These are phyloP conservation scores for Vigna angularis DNA, from an alignment of 306 rosid species.

Conservation along the genomic window DNA sequence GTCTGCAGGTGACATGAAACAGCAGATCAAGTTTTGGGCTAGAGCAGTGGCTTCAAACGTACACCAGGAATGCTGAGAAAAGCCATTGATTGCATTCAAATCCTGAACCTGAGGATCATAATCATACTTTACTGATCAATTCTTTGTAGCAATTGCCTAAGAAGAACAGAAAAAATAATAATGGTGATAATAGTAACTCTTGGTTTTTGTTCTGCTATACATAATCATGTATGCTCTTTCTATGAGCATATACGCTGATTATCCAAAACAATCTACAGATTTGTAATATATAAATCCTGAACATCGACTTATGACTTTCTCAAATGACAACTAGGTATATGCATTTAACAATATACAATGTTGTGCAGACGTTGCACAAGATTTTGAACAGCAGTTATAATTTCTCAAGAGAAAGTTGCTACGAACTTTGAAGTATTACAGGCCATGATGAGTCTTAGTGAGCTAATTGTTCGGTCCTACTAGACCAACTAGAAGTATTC, in stretches of 20 bases:
- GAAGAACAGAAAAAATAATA: background rate
- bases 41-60: constrained; percentile 85
- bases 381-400: background rate
- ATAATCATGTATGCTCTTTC: background rate
- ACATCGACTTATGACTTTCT: background rate
- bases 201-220: constrained; percentile 20
- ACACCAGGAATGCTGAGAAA: constrained; percentile 58
- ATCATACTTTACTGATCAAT: constrained; percentile 36
- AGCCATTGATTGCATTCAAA: constrained; percentile 10
- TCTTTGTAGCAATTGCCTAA: constrained; percentile 34
- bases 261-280: background rate
- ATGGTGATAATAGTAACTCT: constrained; percentile 4
- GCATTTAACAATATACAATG: background rate
- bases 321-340: no score
- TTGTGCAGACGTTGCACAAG: background rate
- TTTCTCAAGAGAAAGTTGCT: background rate
- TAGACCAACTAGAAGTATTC: background rate
- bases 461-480: background rate
- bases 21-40: constrained; percentile 92
- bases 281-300: background rate
- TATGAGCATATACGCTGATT: background rate
- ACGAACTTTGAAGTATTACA: constrained; percentile 1
- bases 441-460: constrained; percentile 1
- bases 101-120: constrained; percentile 33
- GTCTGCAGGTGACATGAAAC: constrained; percentile 74